A percentile compares a stretch with the other conserved stretches of the same genome.
Evolutionary conservation across 495 filamentous ascomycete species (phyloP).

Genomic region (Daldinia bambusicola): DNA sequence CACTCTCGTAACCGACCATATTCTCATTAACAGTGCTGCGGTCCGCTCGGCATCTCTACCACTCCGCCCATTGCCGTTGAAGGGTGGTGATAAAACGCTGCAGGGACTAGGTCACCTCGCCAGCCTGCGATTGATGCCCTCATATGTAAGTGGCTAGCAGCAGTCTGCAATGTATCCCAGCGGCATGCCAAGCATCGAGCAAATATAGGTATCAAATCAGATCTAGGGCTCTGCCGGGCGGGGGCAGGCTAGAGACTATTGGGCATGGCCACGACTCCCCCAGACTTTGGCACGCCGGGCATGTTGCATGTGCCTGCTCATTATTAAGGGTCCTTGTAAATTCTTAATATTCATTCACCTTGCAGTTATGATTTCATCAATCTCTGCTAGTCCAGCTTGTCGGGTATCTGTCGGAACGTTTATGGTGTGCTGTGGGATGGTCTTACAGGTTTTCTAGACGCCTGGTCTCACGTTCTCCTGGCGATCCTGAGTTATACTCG

Average conservation of each 20-base stretch:
- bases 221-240: slow-evolving; percentile 22
- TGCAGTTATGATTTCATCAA: slow-evolving; percentile 27
- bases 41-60: slow-evolving; percentile 4
- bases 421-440: slow-evolving; percentile 16
- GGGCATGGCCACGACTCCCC: slow-evolving; percentile 25
- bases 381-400: slow-evolving; percentile 9
- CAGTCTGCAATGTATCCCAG: slow-evolving; percentile 1
- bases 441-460: slow-evolving; percentile 28
- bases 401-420: slow-evolving; percentile 12
- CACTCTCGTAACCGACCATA: slow-evolving; percentile 12
- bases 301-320: slow-evolving; percentile 21
- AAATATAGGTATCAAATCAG: slow-evolving; percentile 31
- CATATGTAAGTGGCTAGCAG: background rate
- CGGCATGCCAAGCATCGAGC: slow-evolving; percentile 24
- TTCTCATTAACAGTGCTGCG: slow-evolving; percentile 11
- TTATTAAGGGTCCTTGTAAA: slow-evolving; percentile 20
- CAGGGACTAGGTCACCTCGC: slow-evolving; percentile 30
- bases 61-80: slow-evolving; percentile 24
- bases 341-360: slow-evolving; percentile 24
- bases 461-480: slow-evolving; percentile 6
- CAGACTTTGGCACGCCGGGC: slow-evolving; percentile 33
- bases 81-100: slow-evolving; percentile 29
- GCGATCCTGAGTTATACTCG: background rate
- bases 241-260: slow-evolving; percentile 24
- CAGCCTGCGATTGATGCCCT: slow-evolving; percentile 4